Percentiles rank a stretch among this genome's conserved stretches.
These are phyloP conservation scores for Xerophyta viscosa DNA, from an alignment of 106 monocot species.

Conservation along the genomic window DNA sequence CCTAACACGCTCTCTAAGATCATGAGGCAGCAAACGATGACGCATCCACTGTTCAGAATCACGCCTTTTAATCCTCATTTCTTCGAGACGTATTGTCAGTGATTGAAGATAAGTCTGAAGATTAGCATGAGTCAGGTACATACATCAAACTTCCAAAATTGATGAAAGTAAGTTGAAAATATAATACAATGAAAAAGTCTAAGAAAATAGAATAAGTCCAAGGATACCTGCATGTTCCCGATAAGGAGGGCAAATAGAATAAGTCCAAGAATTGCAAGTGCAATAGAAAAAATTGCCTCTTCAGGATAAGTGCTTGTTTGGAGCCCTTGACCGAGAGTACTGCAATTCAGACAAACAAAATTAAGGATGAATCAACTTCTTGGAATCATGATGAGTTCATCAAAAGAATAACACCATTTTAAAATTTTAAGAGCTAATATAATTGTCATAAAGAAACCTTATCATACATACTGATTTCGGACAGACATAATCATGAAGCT, in stretches of 20 bases:
- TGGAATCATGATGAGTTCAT: no score
- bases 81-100: constrained; percentile 66
- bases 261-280: constrained; percentile 77
- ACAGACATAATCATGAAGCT: no score
- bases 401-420: no score
- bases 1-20: constrained; percentile 79
- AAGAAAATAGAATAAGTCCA: background rate
- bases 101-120: constrained; percentile 90
- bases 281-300: constrained; percentile 85
- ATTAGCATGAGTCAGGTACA: background rate
- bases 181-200: background rate
- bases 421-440: no score
- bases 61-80: constrained; percentile 86
- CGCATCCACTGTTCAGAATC: constrained; percentile 99
- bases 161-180: background rate
- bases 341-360: constrained; percentile 12
- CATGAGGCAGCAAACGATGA: constrained; percentile 78
- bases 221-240: constrained; percentile 89
- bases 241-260: constrained; percentile 92
- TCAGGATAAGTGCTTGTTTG: constrained; percentile 64
- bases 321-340: constrained; percentile 94
- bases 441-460: no score
- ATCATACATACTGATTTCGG: no score
- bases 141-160: background rate
- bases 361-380: background rate